Base-by-base conservation (phyloP, 345 rosid species). In the Murraya koenigii region DNA sequence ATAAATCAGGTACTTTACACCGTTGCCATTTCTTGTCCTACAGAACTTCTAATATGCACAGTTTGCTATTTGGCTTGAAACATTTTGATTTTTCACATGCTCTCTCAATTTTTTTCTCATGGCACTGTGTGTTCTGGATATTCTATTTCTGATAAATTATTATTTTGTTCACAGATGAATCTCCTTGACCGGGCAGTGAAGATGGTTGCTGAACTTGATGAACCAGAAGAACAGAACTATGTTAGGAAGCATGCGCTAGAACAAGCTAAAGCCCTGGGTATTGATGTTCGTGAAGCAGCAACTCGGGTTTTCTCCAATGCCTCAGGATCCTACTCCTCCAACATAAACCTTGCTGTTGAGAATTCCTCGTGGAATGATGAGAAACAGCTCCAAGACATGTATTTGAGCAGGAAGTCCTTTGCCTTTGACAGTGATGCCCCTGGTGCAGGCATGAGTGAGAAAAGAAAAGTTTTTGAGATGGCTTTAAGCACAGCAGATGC, bases 321-420 rank as follows among this genome's bases (percentile, higher is more conserved):
- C 47, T 96, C 98, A 0, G 99, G 99, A 49, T 96, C 99, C 4
- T 96, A 94, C 88, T 96, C 99, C 74, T 89, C 99, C 6, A 96
- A 92, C 81, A 84, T 96, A 72, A 94, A 89, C 73, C 95, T 96
- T 74, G 99, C 98, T 14, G 97, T 96, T 26, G 99, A 94, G 86
- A 96, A 96, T 81, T 96, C 99, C 71, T 89, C 98, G 1, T 96
- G 99, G 99, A 96, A 94, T 78, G 98, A 96, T n/a, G 98, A 96
- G 94, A 94, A 92, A 83, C 97, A 96, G 86, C 99, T 96, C 76
- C 99, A 96, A 75, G 99, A 96, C 88, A 96, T 96, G 99, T 96
- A 96, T 78, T 77, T 96, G 90, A 92, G 99, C 89, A 81, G 99
- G 52, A 96, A 96, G 80, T 96, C 99, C 8, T 96, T 96, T 82